Evolutionary conservation across 495 filamentous ascomycete species (phyloP).

Genomic region (Xeromyces bisporus): DNA sequence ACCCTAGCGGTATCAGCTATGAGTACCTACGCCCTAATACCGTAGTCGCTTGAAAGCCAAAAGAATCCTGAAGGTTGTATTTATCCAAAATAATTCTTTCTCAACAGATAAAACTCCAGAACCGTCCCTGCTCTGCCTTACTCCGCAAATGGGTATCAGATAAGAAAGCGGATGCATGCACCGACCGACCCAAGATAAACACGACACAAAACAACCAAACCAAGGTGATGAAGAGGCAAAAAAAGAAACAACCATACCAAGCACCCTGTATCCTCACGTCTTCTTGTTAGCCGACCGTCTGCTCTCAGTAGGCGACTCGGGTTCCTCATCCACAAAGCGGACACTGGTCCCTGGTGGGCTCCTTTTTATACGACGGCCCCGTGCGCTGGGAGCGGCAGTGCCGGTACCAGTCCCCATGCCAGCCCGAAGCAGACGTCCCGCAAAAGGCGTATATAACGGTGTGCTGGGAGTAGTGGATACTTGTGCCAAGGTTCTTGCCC

Average conservation of each 20-base stretch:
- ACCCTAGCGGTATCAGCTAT: too few relatives aligned
- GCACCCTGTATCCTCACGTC: conserved; percentile 5
- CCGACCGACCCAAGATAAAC: not conserved
- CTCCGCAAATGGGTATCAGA: not conserved
- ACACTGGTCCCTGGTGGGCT: conserved; percentile 25
- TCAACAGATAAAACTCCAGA: not conserved
- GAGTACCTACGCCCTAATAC: too few relatives aligned
- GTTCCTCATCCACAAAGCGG: conserved; percentile 29
- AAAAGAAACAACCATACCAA: too few relatives aligned
- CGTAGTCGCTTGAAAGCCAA: too few relatives aligned
- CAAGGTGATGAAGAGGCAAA: too few relatives aligned
- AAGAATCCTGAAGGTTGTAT: not conserved
- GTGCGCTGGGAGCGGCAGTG: conserved; percentile 11
- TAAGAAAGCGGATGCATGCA: not conserved
- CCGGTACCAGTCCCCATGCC: conserved; percentile 10
- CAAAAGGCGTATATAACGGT: conserved; percentile 29
- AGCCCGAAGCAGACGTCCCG: conserved; percentile 26
- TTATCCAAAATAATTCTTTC: not conserved
- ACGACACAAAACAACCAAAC: conserved; percentile 5
- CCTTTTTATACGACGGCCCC: conserved; percentile 16
- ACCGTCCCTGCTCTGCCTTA: not conserved
- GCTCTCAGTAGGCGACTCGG: conserved; percentile 27
- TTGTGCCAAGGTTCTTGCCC: conserved; percentile 33
- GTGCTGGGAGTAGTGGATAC: conserved; percentile 36
- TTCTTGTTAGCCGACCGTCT: conserved; percentile 23